A percentile compares a stretch with the other conserved stretches of the same genome.
Evolutionary conservation across 352 stramenopile genomes (phyloP).

Genomic region (Albugo candida): DNA sequence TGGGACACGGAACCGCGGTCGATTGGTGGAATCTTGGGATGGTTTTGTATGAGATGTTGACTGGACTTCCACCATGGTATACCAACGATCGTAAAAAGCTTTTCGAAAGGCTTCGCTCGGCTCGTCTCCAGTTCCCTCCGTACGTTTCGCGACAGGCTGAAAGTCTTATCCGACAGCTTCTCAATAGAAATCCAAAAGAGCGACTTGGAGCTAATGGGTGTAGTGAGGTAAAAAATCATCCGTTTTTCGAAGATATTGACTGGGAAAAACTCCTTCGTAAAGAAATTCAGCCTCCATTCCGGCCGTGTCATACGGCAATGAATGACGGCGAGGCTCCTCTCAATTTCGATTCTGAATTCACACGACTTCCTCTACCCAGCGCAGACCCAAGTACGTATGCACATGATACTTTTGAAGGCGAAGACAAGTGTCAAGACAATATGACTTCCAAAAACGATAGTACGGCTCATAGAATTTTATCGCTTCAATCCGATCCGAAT

Average conservation of each 20-base stretch:
- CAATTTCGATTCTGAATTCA: slow-evolving; percentile 79
- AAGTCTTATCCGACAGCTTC: slow-evolving; percentile 52
- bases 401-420: too few species aligned
- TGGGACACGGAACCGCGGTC: slow-evolving; percentile 77
- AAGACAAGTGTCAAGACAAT: too few species aligned
- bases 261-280: slow-evolving; percentile 39
- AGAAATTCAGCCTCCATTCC: slow-evolving; percentile 45
- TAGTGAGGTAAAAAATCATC: slow-evolving; percentile 40
- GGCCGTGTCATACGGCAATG: slow-evolving; percentile 49
- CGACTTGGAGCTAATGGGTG: slow-evolving; percentile 48
- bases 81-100: slow-evolving; percentile 79
- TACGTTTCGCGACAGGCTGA: slow-evolving; percentile 61
- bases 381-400: slow-evolving; percentile 11
- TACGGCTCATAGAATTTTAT: slow-evolving; percentile 2
- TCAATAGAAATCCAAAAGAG: slow-evolving; percentile 58
- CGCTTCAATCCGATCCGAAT: slow-evolving; percentile 30
- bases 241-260: slow-evolving; percentile 66
- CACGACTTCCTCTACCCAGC: slow-evolving; percentile 56
- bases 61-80: slow-evolving; percentile 71
- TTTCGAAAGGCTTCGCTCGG: slow-evolving; percentile 63
- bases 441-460: slow-evolving; percentile 3
- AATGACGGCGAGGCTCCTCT: slow-evolving; percentile 47
- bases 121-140: slow-evolving; percentile 64
- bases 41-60: slow-evolving; percentile 71
- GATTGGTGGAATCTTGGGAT: slow-evolving; percentile 86